Percentiles rank a stretch among this genome's conserved stretches.
These are phyloP conservation scores for Phytophthora sp. DNA, from an alignment of 352 stramenopile genomes.

Conservation along the genomic window DNA sequence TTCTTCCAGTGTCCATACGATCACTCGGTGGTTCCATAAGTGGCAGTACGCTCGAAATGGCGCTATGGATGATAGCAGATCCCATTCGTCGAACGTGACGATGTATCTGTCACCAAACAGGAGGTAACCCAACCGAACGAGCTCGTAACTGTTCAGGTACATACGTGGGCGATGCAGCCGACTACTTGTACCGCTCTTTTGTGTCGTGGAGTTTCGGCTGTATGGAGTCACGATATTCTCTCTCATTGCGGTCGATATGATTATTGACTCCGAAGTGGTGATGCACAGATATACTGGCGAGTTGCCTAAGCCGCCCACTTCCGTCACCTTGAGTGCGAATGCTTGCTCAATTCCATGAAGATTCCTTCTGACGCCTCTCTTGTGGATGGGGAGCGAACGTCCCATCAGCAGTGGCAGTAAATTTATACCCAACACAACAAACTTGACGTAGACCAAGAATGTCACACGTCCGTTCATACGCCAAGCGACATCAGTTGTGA, in stretches of 20 bases:
- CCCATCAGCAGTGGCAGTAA: conserved; percentile 28
- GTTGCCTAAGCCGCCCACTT: conserved; percentile 36
- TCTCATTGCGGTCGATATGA: too few relatives aligned
- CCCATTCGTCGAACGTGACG: conserved; percentile 30
- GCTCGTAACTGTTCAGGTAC: conserved; percentile 29
- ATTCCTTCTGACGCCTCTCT: conserved; percentile 2
- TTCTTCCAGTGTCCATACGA: conserved; percentile 13
- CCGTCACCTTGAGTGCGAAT: conserved; percentile 30
- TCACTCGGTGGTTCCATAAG: conserved; percentile 37
- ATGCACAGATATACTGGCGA: conserved; percentile 9
- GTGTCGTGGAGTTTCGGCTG: too few relatives aligned
- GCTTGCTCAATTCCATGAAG: conserved; percentile 32
- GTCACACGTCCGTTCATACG: conserved; percentile 42
- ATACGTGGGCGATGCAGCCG: too few relatives aligned
- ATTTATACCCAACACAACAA: conserved; percentile 38
- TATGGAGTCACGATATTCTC: too few relatives aligned
- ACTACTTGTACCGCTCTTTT: too few relatives aligned
- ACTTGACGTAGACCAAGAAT: conserved; percentile 31
- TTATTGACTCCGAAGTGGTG: too few relatives aligned
- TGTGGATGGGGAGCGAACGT: conserved; percentile 12
- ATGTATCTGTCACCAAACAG: conserved; percentile 33
- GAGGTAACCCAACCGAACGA: conserved; percentile 33
- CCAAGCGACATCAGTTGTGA: conserved; percentile 29
- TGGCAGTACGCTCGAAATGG: conserved; percentile 16
- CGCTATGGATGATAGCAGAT: conserved; percentile 16